Conservation (phyloP, 1,284 basidiomycete species). For the Cryptococcus hybrid region DNA sequence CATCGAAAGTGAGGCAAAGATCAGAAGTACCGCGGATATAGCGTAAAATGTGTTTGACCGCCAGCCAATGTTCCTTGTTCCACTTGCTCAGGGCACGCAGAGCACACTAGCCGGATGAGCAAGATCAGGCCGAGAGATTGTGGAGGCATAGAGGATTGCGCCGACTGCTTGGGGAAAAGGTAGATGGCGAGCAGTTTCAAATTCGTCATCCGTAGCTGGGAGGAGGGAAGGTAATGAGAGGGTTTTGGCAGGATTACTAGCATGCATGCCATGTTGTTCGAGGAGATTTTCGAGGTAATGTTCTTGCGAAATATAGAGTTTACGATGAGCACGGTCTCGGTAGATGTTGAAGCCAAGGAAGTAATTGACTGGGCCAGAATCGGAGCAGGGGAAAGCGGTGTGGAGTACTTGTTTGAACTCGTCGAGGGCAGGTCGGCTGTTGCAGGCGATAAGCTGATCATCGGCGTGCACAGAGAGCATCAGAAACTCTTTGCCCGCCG, state of each 20-base stretch:
- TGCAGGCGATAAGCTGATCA: conserved; percentile 23
- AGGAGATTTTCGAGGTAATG: conserved; percentile 19
- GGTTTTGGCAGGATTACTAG: conserved; percentile 4
- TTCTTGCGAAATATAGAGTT: conserved; percentile 20
- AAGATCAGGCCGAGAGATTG: conserved; percentile 19
- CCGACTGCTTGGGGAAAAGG: conserved; percentile 17
- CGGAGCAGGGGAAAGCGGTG: conserved; percentile 16
- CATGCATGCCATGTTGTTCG: conserved; percentile 16
- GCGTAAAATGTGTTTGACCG: conserved; percentile 23
- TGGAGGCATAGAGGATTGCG: conserved; percentile 6
- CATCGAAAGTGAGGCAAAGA: conserved; percentile 4
- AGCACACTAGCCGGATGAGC: conserved; percentile 17
- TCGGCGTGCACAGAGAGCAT: conserved; percentile 4
- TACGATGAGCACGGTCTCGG: conserved; percentile 5
- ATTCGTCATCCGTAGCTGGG: conserved; percentile 5
- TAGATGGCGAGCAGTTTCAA: conserved; percentile 4
- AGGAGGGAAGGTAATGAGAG: background rate
- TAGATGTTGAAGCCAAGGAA: conserved; percentile 25
- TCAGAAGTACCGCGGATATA: conserved; percentile 4
- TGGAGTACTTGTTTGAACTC: conserved; percentile 19
- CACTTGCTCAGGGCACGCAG: conserved; percentile 21
- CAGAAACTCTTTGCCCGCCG: conserved; percentile 9
- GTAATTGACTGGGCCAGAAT: conserved; percentile 19
- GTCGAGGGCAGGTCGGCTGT: conserved; percentile 7
- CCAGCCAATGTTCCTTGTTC: conserved; percentile 14